Evolutionary conservation across 2,329 filamentous ascomycete genomes (phyloP), one percentile per base, ranked within the genome.

Genomic region (Monascus ruber): DNA sequence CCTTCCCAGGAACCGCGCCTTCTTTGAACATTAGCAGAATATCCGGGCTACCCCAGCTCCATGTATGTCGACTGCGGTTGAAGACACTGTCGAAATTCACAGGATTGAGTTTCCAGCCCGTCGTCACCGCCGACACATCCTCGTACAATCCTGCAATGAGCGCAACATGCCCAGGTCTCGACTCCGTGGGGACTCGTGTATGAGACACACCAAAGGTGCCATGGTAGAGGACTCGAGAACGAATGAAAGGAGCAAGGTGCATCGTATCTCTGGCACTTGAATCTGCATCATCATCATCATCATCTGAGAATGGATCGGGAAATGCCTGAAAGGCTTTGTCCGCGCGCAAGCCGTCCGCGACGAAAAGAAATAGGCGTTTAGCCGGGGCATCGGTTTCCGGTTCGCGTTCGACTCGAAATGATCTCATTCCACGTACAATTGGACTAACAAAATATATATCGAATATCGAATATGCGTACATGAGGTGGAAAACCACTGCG

Each of bases 81-180:
- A 98, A 98, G 7, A 98, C 87, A 55, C 89, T 96, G 66, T 98
- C 91, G 55, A 98, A 98, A 58, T 96, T 84, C 55, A 98, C 91
- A 0, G 91, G 91, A 58, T 98, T 98, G 51, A 95, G 69, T 66
- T 98, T 96, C 91, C 91, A 98, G 10, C 91, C 91, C 1, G 93
- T 98, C 26, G 84, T 94, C 17, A 98, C 91, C 2, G 91, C 84
- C 28, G 91, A 96, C 1, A 98, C 91, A 69, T 98, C 91, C 64
- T 98, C 91, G 59, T 98, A 98, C 31, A 98, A 68, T 4, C 91
- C 91, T 5, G 91, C 91, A 53, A 98, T 98, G 39, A 98, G 74
- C 29, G 91, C 93, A 42, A 98, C 91, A 69, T 98, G 91, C 10
- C 91, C 91, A 0, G 91, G 91, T 17, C 91, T 78, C 11, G 91